Evolutionary conservation across 805 yeast species (phyloP), one percentile per base, ranked within the genome.

Genomic region (Kuraishia borneana): DNA sequence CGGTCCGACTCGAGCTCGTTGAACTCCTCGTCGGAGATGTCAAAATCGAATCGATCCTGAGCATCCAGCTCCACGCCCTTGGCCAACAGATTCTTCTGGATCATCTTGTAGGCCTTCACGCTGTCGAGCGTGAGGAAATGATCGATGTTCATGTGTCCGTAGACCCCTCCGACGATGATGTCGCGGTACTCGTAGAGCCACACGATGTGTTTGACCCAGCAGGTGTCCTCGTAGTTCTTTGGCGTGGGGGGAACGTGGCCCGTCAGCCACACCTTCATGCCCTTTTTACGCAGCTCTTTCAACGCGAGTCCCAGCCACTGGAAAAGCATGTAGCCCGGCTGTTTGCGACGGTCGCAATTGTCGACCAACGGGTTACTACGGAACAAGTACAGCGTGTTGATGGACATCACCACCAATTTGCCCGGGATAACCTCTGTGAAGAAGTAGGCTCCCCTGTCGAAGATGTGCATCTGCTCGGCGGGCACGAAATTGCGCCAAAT

Each of bases 221-320:
- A 84, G 29, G 78, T 64, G 14, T 67, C 61, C 46, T 84, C 94
- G 40, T 70, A 73, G 51, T 84, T 84, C 52, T 83, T 83, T 18
- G 76, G 75, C 31, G 78, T 71, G 4, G 95, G 94, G 3, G 95
- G 95, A 12, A 85, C 94, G 59, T 84, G 95, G 4, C 95, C 94
- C 29, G 79, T 63, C 17, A 84, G 56, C 94, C 94, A 85, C 13
- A 81, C 94, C 57, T 84, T 84, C 73, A 84, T 77, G 13, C 72
- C 70, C 39, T 94, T 60, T 17, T 63, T 58, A 46, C 95, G 65
- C 57, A 84, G 56, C 51, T 83, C 94, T 48, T 76, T 71, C 39
- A 85, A 61, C 2, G 78, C 76, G 31, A 70, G 65, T 3, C 92
- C 89, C 5, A 85, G 56, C 95, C 95, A 84, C 40, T 73, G 63